Evolutionary conservation across 2,329 filamentous ascomycete species (phyloP).

Genomic region (Zelopaecilomyces penicillatus): DNA sequence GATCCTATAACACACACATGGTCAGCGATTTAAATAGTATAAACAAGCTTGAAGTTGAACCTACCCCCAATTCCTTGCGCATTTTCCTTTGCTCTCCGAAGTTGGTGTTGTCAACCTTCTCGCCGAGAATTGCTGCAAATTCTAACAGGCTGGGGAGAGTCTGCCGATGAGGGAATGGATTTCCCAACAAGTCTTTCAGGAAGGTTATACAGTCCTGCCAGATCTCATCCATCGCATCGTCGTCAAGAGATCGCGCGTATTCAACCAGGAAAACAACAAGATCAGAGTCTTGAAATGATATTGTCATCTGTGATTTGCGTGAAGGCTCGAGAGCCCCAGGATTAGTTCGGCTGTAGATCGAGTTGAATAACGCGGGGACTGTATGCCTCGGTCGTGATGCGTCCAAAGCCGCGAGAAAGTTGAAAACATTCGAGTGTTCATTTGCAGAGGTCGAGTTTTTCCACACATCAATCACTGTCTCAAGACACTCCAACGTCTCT

Average conservation of each 20-base stretch:
- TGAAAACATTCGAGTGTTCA: constrained; percentile 61
- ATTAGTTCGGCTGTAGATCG: constrained; percentile 90
- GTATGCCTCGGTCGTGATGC: constrained; percentile 85
- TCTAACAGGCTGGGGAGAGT: constrained; percentile 79
- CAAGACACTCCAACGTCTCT: constrained; percentile 86
- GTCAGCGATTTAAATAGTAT: neutral
- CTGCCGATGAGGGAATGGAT: constrained; percentile 90
- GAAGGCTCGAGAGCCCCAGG: constrained; percentile 68
- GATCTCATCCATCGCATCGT: constrained; percentile 97
- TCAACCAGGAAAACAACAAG: constrained; percentile 83
- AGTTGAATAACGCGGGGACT: constrained; percentile 89
- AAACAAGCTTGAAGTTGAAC: constrained; percentile 23
- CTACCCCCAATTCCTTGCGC: constrained; percentile 78
- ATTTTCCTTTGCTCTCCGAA: constrained; percentile 92
- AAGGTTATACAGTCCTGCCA: constrained; percentile 94
- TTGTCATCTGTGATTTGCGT: constrained; percentile 80
- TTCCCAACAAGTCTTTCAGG: constrained; percentile 78
- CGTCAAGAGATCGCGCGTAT: constrained; percentile 82
- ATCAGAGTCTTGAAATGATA: constrained; percentile 73
- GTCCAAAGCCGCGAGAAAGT: constrained; percentile 82
- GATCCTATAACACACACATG: constrained; percentile 51
- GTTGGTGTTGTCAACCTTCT: constrained; percentile 96
- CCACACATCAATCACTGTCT: constrained; percentile 86
- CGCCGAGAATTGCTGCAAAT: constrained; percentile 80
- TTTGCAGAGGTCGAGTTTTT: constrained; percentile 40